A percentile compares a stretch with the other conserved stretches of the same genome.
phyloP scores from a whole-genome alignment of 129 eudicot genomes.

The Ambrosia trifida region DNA sequence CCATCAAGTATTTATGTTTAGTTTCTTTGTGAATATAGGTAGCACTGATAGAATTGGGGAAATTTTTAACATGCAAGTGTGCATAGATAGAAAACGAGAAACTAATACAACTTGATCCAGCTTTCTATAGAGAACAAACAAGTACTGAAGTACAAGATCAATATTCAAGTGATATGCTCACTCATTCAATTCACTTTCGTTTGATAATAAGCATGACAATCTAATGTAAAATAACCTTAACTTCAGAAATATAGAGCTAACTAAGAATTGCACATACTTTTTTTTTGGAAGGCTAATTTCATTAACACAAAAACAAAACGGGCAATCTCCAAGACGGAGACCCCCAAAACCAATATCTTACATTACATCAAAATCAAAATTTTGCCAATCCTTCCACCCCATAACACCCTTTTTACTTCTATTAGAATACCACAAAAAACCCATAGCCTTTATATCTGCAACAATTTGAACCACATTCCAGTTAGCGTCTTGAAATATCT shows the following conservation, averaged over 20 bases:
- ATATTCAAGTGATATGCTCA: not conserved
- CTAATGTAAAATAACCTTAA: not conserved
- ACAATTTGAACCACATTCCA: no score
- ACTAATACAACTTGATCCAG: not conserved
- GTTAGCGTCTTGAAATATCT: no score
- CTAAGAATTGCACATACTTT: not conserved
- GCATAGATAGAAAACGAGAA: not conserved
- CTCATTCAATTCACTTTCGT: not conserved
- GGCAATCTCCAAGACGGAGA: no score
- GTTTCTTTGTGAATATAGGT: not conserved
- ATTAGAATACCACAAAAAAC: no score
- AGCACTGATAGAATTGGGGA: not conserved
- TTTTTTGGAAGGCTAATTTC: no score
- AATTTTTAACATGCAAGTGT: not conserved
- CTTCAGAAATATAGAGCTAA: not conserved
- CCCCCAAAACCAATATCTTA: no score
- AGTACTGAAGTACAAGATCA: not conserved
- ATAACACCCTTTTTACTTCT: no score
- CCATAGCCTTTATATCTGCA: no score
- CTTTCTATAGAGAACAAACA: not conserved
- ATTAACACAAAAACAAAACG: no score
- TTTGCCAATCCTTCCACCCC: no score
- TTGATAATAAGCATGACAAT: constrained; percentile 2
- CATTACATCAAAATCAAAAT: no score
- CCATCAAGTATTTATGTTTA: not conserved